Evolutionary conservation across 495 filamentous ascomycete species (phyloP).

Genomic region (Daldinia bambusicola): DNA sequence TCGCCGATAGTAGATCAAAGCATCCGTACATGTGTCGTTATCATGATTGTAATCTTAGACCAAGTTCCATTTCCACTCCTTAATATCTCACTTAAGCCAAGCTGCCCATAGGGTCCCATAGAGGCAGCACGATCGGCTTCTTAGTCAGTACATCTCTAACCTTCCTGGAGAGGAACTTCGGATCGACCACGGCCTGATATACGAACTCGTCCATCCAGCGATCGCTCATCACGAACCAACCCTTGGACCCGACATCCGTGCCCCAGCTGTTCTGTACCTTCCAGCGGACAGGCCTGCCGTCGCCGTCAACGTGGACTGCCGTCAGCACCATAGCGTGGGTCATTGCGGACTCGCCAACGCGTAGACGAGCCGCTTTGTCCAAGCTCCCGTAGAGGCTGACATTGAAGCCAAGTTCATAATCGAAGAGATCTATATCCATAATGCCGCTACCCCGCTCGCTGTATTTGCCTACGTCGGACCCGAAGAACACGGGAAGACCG

Average conservation of each 20-base stretch:
- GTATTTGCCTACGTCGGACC: conserved; percentile 86
- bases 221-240: conserved; percentile 90
- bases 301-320: conserved; percentile 74
- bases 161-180: conserved; percentile 70
- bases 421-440: conserved; percentile 77
- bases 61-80: background rate
- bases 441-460: conserved; percentile 71
- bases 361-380: conserved; percentile 76
- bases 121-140: conserved; percentile 73
- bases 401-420: conserved; percentile 84
- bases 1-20: conserved; percentile 6
- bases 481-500: conserved; percentile 86
- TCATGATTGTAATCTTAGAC: background rate
- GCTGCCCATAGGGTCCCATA: conserved; percentile 92
- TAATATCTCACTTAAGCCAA: conserved; percentile 64
- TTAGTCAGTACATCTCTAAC: conserved; percentile 74
- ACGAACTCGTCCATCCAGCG: conserved; percentile 88
- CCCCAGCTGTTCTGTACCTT: conserved; percentile 90
- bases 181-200: conserved; percentile 88
- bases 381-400: conserved; percentile 67
- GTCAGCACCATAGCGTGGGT: conserved; percentile 93
- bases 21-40: conserved; percentile 8
- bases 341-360: conserved; percentile 79
- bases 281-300: conserved; percentile 75
- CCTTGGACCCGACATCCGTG: conserved; percentile 69